A percentile compares a stretch with the other conserved stretches of the same genome.
These are phyloP conservation scores for Stylonectria norvegica DNA, from an alignment of 2,329 filamentous ascomycete species.

Conservation along the genomic window DNA sequence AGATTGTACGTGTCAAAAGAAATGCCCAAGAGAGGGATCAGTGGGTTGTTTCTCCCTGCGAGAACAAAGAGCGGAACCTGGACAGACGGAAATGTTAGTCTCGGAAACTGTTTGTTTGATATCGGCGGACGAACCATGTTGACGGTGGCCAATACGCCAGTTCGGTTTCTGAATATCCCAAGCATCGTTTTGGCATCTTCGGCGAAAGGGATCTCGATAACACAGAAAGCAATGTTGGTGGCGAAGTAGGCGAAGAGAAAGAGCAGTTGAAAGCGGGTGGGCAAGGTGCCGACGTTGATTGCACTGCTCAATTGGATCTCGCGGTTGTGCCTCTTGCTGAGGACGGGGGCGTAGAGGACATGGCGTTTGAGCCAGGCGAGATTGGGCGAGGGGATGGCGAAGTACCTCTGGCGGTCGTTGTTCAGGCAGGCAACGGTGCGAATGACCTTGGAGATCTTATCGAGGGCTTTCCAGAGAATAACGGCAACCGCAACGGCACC, in stretches of 20 bases:
- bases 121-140: conserved; percentile 66
- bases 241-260: conserved; percentile 53
- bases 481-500: conserved; percentile 60
- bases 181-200: conserved; percentile 47
- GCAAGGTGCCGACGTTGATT: conserved; percentile 56
- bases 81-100: not conserved
- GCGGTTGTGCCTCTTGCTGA: conserved; percentile 61
- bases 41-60: conserved; percentile 73
- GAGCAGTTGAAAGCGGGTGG: conserved; percentile 58
- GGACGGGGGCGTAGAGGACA: conserved; percentile 64
- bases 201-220: conserved; percentile 61
- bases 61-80: conserved; percentile 67
- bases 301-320: conserved; percentile 59
- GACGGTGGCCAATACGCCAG: conserved; percentile 65
- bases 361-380: conserved; percentile 69
- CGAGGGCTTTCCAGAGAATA: conserved; percentile 63
- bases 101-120: not conserved
- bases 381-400: conserved; percentile 54
- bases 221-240: conserved; percentile 64
- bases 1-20: conserved; percentile 83
- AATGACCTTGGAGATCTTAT: conserved; percentile 62
- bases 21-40: conserved; percentile 68
- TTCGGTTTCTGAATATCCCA: conserved; percentile 63
- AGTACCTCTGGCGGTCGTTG: conserved; percentile 79
- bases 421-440: conserved; percentile 72